Conservation (phyloP, 305 asterid species). For the Fraxinus sp. region DNA sequence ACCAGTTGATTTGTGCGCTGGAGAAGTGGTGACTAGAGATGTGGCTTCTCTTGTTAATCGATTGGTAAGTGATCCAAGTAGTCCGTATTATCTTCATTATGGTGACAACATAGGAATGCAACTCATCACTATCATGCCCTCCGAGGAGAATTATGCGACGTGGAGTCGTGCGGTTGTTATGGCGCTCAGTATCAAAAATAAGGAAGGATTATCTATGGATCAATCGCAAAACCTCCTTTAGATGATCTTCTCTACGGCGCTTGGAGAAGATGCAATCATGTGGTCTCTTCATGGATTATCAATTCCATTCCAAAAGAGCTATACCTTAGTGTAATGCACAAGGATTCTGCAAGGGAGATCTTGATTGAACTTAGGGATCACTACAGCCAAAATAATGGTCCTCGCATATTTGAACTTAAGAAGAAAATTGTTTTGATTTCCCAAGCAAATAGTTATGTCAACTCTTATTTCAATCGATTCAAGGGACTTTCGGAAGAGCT, state of each 20-base stretch:
- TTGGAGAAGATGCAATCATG: background rate
- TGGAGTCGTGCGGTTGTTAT: too few species aligned
- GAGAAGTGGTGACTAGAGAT: background rate
- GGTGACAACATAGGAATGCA: background rate
- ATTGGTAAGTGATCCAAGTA: background rate
- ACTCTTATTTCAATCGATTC: background rate
- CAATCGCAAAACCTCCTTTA: background rate
- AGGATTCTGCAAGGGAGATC: background rate
- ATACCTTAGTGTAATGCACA: background rate
- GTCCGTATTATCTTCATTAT: background rate
- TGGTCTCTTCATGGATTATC: background rate
- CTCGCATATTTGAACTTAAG: background rate
- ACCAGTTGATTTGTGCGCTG: background rate
- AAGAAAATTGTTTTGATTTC: background rate
- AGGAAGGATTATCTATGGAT: background rate
- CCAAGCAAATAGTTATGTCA: background rate
- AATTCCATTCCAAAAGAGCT: too few species aligned
- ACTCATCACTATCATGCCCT: background rate
- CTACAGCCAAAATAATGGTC: background rate
- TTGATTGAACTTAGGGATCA: background rate
- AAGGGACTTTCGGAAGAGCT: too few species aligned
- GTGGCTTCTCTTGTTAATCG: background rate
- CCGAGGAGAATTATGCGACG: background rate
- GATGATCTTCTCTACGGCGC: background rate
- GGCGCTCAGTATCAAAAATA: too few species aligned